These are phyloP conservation scores for Xylona heveae DNA, from an alignment of 495 filamentous ascomycete genomes.

Conservation along the genomic window DNA sequence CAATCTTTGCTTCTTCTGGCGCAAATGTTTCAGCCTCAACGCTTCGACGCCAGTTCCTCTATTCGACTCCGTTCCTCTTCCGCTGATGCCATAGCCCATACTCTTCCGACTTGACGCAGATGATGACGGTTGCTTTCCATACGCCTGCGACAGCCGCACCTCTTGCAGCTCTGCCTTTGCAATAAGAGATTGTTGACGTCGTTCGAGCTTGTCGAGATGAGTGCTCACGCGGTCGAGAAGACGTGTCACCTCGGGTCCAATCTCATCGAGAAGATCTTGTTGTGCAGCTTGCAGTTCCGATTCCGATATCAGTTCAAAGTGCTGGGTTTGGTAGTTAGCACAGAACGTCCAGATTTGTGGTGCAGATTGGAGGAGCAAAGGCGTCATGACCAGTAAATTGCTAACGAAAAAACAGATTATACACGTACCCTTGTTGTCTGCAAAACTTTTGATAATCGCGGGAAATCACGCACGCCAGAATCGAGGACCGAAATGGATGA, in stretches of 20 bases:
- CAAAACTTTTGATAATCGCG: constrained; percentile 47
- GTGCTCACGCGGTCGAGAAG: constrained; percentile 41
- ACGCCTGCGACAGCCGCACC: constrained; percentile 31
- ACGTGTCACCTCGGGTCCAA: constrained; percentile 48
- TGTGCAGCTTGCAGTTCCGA: constrained; percentile 46
- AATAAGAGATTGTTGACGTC: constrained; percentile 46
- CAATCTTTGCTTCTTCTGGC: constrained; percentile 57
- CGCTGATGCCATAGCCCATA: constrained; percentile 5
- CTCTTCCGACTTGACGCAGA: too few species aligned
- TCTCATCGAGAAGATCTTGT: constrained; percentile 43
- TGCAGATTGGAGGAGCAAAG: too few species aligned
- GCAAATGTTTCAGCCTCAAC: constrained; percentile 36
- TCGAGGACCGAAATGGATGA: constrained; percentile 54
- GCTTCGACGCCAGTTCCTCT: constrained; percentile 21
- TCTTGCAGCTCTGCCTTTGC: constrained; percentile 50
- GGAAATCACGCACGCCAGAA: constrained; percentile 50
- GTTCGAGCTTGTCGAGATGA: constrained; percentile 51
- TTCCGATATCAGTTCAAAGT: constrained; percentile 62
- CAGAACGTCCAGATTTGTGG: too few species aligned
- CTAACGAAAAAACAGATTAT: background rate
- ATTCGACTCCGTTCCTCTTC: constrained; percentile 11
- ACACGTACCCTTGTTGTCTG: constrained; percentile 41
- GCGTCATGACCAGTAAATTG: too few species aligned
- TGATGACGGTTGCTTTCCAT: constrained; percentile 9
- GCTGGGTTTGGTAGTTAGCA: constrained; percentile 31